Evolutionary conservation across 169 alveolate species (phyloP), one percentile per base, ranked within the genome.

Genomic region (Toxoplasma gondii): DNA sequence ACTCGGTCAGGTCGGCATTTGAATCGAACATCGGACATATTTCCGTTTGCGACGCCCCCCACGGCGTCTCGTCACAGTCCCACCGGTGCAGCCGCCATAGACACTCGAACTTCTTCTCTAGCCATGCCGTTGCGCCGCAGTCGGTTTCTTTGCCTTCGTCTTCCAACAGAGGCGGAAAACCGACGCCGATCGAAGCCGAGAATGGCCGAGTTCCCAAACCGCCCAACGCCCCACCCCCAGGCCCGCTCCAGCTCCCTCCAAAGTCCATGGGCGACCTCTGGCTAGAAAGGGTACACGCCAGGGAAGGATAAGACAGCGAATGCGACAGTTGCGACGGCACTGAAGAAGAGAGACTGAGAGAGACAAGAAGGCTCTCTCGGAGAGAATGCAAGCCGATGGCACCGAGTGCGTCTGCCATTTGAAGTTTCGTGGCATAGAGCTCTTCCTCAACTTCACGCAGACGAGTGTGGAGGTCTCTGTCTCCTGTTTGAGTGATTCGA

Each of bases 61-160:
- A 53, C 43, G 58, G 64, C 31, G 41, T 34, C 36, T 27, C n/a
- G 80, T n/a, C 45, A 43, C 43, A 53, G 4, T 78, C 69, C 93
- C 93, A 91, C 64, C 16, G 78, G n/a, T 54, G 43, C 88, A 91
- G 93, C 29, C 93, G 93, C 93, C 93, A 91, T 10, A 70, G 93
- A 39, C 88, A 91, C 53, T 82, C 67, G 88, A 67, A 82, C 69
- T 78, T 91, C 38, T 69, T 54, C 80, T 91, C 88, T 44, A 91
- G 74, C 93, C 93, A 91, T 1, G 41, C 53, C 7, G 86, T 24
- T 22, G 86, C 29, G 86, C 29, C 41, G 43, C 22, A 17, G 86
- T 17, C 45, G 58, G 58, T 12, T 4, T 12, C 58, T 49, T 4
- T 12, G 58, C 12, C 58, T 49, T 49, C 58, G 58, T 49, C 58